Percentiles rank a stretch among this genome's conserved stretches.
Evolutionary conservation across 1,139 yeast species (phyloP).

Genomic region (Dujonia santamariae): DNA sequence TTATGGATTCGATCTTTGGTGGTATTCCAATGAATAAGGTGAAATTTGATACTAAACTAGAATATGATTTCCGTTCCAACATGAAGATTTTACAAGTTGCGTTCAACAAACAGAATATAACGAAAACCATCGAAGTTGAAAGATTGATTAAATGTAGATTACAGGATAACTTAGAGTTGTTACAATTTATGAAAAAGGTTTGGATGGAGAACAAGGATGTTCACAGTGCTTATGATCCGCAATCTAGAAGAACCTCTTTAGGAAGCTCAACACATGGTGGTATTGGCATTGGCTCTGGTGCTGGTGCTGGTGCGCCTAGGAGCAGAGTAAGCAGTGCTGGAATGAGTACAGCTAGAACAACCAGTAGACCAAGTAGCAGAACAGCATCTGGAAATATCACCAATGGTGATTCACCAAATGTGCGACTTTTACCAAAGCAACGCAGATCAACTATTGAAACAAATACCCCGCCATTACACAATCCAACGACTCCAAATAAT

Average conservation of each 20-base stretch:
- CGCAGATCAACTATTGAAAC: constrained; percentile 2
- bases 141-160: constrained; percentile 79
- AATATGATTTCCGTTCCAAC: constrained; percentile 76
- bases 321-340: constrained; percentile 10
- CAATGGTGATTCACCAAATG: background rate
- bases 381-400: constrained; percentile 12
- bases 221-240: constrained; percentile 66
- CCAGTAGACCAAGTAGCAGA: constrained; percentile 16
- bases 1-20: constrained; percentile 78
- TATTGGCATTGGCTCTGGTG: constrained; percentile 4
- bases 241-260: constrained; percentile 20
- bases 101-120: constrained; percentile 67
- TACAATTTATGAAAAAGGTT: constrained; percentile 85
- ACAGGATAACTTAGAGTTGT: constrained; percentile 89
- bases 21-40: constrained; percentile 80
- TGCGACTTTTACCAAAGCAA: constrained; percentile 4
- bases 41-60: constrained; percentile 59
- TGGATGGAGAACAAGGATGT: constrained; percentile 75
- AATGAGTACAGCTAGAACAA: background rate
- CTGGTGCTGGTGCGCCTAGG: constrained; percentile 9
- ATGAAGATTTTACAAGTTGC: constrained; percentile 82
- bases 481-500: constrained; percentile 6
- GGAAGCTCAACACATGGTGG: constrained; percentile 7
- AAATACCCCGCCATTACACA: background rate
- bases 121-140: constrained; percentile 78